phyloP scores from a whole-genome alignment of 768 basidiomycete species.

The Agrocybe pediades region DNA sequence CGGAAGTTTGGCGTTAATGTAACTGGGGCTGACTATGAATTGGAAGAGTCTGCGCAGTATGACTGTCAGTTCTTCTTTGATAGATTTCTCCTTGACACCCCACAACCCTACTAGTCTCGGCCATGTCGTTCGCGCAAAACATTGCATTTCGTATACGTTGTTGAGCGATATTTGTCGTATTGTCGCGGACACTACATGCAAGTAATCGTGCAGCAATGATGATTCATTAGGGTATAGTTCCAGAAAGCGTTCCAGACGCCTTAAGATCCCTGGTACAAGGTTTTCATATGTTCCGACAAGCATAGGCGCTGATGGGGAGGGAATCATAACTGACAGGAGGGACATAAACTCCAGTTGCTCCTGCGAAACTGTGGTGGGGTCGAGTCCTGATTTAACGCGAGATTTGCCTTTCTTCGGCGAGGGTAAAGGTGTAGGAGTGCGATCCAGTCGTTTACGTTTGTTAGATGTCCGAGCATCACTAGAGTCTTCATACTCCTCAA shows the following conservation, averaged over 20 bases:
- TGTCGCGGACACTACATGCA: slow-evolving; percentile 66
- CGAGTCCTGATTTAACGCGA: slow-evolving; percentile 19
- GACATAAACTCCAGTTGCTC: slow-evolving; percentile 76
- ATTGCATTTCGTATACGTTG: slow-evolving; percentile 53
- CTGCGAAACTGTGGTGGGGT: slow-evolving; percentile 34
- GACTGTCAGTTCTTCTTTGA: slow-evolving; percentile 82
- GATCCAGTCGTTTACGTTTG: slow-evolving; percentile 39
- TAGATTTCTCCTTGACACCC: slow-evolving; percentile 72
- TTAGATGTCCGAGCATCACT: slow-evolving; percentile 24
- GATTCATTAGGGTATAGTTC: slow-evolving; percentile 69
- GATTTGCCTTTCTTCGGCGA: slow-evolving; percentile 25
- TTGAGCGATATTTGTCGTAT: slow-evolving; percentile 84
- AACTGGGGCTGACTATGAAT: slow-evolving; percentile 44
- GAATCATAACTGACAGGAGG: slow-evolving; percentile 60
- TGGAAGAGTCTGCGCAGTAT: slow-evolving; percentile 74
- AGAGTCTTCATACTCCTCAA: slow-evolving; percentile 33
- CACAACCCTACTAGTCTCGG: slow-evolving; percentile 67
- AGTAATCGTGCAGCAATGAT: slow-evolving; percentile 75
- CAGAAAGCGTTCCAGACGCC: slow-evolving; percentile 55
- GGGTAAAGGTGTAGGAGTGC: slow-evolving; percentile 18
- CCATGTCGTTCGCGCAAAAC: slow-evolving; percentile 67
- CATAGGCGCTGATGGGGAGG: slow-evolving; percentile 60
- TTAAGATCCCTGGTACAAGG: slow-evolving; percentile 56
- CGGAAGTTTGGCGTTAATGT: slow-evolving; percentile 18
- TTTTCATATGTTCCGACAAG: slow-evolving; percentile 41